Conservation (phyloP, 352 stramenopile species). For the Thalassiosira mediterranea region DNA sequence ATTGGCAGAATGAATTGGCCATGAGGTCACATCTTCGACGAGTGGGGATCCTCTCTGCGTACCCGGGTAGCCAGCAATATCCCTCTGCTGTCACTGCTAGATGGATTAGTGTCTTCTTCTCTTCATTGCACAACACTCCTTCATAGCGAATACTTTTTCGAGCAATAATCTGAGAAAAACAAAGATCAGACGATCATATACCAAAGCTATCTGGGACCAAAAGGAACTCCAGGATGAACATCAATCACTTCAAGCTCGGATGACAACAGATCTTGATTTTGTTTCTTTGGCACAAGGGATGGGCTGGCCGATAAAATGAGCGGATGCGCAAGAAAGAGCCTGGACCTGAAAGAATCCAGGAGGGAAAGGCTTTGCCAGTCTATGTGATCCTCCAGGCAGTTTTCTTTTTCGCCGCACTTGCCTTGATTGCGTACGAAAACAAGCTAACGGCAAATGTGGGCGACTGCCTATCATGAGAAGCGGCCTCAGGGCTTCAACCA, state of each 20-base stretch:
- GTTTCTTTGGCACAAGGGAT: too few species aligned
- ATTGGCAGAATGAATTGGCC: slow-evolving; percentile 32
- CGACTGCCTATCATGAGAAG: slow-evolving; percentile 30
- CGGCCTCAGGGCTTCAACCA: slow-evolving; percentile 24
- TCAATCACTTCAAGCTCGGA: slow-evolving; percentile 24
- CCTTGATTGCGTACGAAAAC: slow-evolving; percentile 20
- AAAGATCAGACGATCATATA: slow-evolving; percentile 11
- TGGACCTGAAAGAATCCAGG: slow-evolving; percentile 27
- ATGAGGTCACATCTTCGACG: slow-evolving; percentile 13
- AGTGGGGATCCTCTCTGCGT: neutral
- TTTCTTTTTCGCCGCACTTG: neutral
- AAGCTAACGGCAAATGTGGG: slow-evolving; percentile 27
- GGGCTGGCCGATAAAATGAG: too few species aligned
- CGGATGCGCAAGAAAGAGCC: slow-evolving; percentile 17
- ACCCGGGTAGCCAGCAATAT: neutral
- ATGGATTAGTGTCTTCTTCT: slow-evolving; percentile 20
- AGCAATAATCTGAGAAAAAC: slow-evolving; percentile 39
- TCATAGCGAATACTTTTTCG: slow-evolving; percentile 20
- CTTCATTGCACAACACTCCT: slow-evolving; percentile 27
- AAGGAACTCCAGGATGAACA: slow-evolving; percentile 15
- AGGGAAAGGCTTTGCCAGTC: slow-evolving; percentile 23
- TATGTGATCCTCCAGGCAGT: slow-evolving; percentile 12
- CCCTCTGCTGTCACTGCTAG: neutral
- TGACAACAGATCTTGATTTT: slow-evolving; percentile 3
- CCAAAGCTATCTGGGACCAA: slow-evolving; percentile 22